Evolutionary conservation across 306 rosid genomes (phyloP), one percentile per base, ranked within the genome.

Genomic region (Sicyos edulis): DNA sequence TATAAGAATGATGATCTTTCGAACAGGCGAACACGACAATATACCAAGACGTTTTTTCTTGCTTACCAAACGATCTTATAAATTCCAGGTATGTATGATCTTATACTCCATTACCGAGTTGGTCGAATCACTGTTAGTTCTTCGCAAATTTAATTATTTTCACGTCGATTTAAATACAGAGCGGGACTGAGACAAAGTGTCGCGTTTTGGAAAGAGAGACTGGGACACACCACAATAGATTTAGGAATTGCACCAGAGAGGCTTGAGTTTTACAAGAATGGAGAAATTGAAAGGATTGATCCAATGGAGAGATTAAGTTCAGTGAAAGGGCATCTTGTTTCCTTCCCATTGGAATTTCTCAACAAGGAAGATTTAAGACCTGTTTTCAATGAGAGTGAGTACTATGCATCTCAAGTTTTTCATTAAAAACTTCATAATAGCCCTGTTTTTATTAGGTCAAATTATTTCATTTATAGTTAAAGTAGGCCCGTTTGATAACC

Each of bases 341-440:
- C 95, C 21, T 91, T 89, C 82, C 93, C 99, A 20, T 77, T 93
- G 82, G 95, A 93, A 74, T 93, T 93, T 82, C 85, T 93, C 87
- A 76, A 87, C 84, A 82, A 86, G 65, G 99, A 93, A 91, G 96
- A 85, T 76, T 79, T 93, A n/a, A 83, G 97, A 85, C 99, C 99
- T 26, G 91, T 87, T 22, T 91, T 93, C 81, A 93, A 83, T 52
- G 96, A 91, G 77, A 91, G 99, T 53, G 97, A 93, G 80, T 93
- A 93, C 72, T 91, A 93, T 60, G 96, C 99, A 1, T 67, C 89
- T 82, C 97, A 87, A 74, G 99, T 93, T 70, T 93, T 93, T 77
- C 96, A 87, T 78, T 93, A 13, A 74, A n/a, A 4, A 1, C 29
- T 19, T 17, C 17, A 13, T 7, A 19, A 34, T 16, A 19, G 10